phyloP scores from a whole-genome alignment of 2,329 filamentous ascomycete genomes.

The Nemania serpens region DNA sequence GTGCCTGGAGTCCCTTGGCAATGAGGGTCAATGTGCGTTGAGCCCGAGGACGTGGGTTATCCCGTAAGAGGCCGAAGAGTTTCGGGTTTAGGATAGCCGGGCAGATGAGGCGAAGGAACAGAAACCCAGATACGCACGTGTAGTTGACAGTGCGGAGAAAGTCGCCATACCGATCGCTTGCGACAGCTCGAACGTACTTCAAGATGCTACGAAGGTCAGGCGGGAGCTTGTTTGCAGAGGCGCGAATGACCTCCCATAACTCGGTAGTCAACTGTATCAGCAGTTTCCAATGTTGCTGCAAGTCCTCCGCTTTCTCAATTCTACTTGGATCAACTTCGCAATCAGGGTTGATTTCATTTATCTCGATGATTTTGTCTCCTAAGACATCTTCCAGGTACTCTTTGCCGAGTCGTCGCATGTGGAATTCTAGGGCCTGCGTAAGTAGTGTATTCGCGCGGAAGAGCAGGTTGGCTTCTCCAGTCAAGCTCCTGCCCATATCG shows the following conservation, averaged over 20 bases:
- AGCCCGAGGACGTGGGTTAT: conserved; percentile 81
- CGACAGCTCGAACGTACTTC: conserved; percentile 88
- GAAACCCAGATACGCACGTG: conserved; percentile 91
- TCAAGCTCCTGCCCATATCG: conserved; percentile 78
- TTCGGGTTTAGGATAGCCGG: conserved; percentile 96
- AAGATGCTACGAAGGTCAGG: conserved; percentile 83
- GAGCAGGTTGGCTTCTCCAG: conserved; percentile 88
- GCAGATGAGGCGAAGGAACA: conserved; percentile 94
- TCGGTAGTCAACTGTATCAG: conserved; percentile 78
- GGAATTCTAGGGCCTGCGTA: conserved; percentile 90
- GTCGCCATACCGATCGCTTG: conserved; percentile 92
- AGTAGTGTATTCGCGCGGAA: conserved; percentile 94
- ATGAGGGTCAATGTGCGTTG: conserved; percentile 90
- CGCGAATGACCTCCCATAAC: conserved; percentile 82
- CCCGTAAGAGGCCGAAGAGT: conserved; percentile 81
- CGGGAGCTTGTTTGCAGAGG: conserved; percentile 76
- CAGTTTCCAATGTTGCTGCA: conserved; percentile 81
- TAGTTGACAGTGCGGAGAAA: conserved; percentile 89
- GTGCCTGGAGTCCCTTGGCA: conserved; percentile 86
- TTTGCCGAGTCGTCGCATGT: conserved; percentile 92
- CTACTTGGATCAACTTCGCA: conserved; percentile 95
- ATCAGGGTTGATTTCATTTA: conserved; percentile 87
- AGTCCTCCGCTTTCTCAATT: conserved; percentile 67
- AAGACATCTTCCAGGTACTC: conserved; percentile 90
- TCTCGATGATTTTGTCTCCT: conserved; percentile 82